phyloP scores from a whole-genome alignment of 305 asterid genomes.

The Striga hermonthica region DNA sequence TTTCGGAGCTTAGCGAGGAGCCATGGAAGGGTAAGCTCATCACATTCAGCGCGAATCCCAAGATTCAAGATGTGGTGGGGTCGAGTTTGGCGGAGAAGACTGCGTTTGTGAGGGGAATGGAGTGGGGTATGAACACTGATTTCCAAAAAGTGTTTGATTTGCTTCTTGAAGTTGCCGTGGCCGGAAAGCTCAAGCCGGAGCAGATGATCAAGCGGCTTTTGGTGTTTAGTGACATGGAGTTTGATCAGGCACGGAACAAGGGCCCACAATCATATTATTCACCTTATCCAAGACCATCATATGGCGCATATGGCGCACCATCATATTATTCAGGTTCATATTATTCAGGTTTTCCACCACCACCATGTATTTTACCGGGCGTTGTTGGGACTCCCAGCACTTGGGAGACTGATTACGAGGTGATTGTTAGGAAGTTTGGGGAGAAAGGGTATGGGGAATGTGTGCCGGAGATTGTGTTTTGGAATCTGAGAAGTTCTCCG shows the following conservation, averaged over 20 bases:
- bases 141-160: slow-evolving; percentile 45
- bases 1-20: slow-evolving; percentile 42
- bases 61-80: slow-evolving; percentile 26
- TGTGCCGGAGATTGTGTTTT: slow-evolving; percentile 52
- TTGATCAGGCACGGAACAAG: background rate
- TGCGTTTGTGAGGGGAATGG: slow-evolving; percentile 37
- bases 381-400: background rate
- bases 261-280: too few relatives aligned
- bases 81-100: slow-evolving; percentile 26
- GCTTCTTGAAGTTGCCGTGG: slow-evolving; percentile 38
- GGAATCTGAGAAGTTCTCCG: slow-evolving; percentile 47
- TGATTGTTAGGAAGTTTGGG: slow-evolving; percentile 41
- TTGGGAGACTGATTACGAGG: slow-evolving; percentile 45
- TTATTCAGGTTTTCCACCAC: too few relatives aligned
- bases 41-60: slow-evolving; percentile 34
- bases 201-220: slow-evolving; percentile 39
- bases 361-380: too few relatives aligned
- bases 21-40: slow-evolving; percentile 48
- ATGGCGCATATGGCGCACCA: too few relatives aligned
- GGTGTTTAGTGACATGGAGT: slow-evolving; percentile 14
- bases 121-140: slow-evolving; percentile 28
- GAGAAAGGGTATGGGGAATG: slow-evolving; percentile 34
- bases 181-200: slow-evolving; percentile 30
- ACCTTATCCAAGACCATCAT: too few relatives aligned
- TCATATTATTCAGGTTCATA: too few relatives aligned